Percentiles rank a stretch among this genome's conserved stretches.
Conservation (phyloP, 805 yeast genomes). For the Saccharomycopsis fermentans region DNA sequence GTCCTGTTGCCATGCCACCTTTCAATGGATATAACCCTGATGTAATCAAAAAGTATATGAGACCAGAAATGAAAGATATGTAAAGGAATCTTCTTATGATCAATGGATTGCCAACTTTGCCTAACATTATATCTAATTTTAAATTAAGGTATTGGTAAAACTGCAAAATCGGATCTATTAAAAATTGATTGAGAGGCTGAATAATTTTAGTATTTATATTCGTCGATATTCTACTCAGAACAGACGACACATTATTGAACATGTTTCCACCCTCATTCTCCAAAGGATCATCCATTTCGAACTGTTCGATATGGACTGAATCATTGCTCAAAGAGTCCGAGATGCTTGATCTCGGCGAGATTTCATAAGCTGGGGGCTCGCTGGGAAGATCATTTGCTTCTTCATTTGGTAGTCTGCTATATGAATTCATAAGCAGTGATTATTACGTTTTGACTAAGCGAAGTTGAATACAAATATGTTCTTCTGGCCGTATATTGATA, state of each 20-base stretch:
- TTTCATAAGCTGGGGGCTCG: not conserved
- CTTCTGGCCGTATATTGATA: no score
- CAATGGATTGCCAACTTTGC: constrained; percentile 18
- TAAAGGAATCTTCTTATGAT: constrained; percentile 67
- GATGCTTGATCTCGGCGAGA: not conserved
- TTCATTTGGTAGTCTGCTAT: not conserved
- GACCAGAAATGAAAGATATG: constrained; percentile 49
- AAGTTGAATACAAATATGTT: no score
- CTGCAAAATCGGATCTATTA: not conserved
- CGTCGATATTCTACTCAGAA: not conserved
- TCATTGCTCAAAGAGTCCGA: not conserved
- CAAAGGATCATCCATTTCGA: not conserved
- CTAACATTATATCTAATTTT: constrained; percentile 45
- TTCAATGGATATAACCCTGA: constrained; percentile 44
- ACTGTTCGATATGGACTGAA: not conserved
- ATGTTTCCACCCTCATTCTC: not conserved
- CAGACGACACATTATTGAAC: not conserved
- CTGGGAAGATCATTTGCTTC: not conserved
- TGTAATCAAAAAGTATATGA: constrained; percentile 48
- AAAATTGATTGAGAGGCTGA: not conserved
- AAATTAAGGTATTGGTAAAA: constrained; percentile 10
- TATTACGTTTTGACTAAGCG: not conserved
- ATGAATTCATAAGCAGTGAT: not conserved
- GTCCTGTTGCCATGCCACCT: constrained; percentile 36
- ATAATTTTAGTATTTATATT: not conserved